Evolutionary conservation across 2,329 filamentous ascomycete genomes (phyloP).

Genomic region (Onygenales sp.): DNA sequence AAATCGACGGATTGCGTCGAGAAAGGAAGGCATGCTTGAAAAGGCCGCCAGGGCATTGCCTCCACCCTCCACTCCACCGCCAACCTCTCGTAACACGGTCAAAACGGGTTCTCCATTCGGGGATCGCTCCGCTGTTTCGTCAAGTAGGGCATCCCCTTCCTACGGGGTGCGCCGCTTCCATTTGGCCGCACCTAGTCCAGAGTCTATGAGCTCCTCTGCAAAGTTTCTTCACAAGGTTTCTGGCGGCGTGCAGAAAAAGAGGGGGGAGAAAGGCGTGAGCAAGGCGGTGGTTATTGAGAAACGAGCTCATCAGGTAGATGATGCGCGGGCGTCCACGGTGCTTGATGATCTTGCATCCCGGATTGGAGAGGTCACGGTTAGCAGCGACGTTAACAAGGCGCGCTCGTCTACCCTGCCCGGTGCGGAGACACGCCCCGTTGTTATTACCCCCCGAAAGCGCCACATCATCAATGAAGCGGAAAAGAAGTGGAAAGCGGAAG

Average conservation of each 20-base stretch:
- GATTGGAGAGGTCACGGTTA: conserved; percentile 6
- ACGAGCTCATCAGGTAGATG: conserved; percentile 10
- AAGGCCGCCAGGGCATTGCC: background rate
- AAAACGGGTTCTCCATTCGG: background rate
- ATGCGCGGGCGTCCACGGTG: conserved; percentile 17
- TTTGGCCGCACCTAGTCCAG: conserved; percentile 23
- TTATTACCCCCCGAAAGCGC: conserved; percentile 23
- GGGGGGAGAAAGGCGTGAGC: conserved; percentile 15
- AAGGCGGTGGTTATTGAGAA: conserved; percentile 34
- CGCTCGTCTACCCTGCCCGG: background rate
- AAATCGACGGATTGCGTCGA: conserved; percentile 12
- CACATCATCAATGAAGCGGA: conserved; percentile 33
- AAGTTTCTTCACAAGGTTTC: conserved; percentile 17
- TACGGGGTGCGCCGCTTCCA: conserved; percentile 29
- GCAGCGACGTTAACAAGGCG: conserved; percentile 7
- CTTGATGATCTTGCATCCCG: conserved; percentile 20
- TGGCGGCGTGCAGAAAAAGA: conserved; percentile 28
- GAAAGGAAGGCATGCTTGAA: background rate
- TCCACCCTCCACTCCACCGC: background rate
- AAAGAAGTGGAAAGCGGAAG: conserved; percentile 28
- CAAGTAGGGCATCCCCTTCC: background rate
- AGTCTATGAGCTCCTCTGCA: conserved; percentile 1
- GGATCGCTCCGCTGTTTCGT: background rate
- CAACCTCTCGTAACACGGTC: background rate
- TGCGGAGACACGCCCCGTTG: background rate